phyloP scores from a whole-genome alignment of 148 eudicot genomes.

The Dianthus caryophyllus region DNA sequence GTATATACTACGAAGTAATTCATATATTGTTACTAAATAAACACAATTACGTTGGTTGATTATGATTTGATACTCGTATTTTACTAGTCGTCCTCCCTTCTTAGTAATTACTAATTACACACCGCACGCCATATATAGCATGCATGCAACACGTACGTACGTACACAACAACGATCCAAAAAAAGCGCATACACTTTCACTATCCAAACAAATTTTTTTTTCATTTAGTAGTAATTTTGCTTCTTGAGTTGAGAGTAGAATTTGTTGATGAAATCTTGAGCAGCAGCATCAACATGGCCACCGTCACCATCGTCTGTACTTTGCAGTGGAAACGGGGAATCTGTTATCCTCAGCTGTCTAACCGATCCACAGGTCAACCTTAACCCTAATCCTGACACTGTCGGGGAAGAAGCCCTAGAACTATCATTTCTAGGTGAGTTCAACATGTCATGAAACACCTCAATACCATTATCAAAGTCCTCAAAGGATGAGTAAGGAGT shows the following conservation, averaged over 20 bases:
- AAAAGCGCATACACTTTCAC: not conserved
- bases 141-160: slow-evolving; percentile 6
- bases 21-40: too few species aligned
- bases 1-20: too few species aligned
- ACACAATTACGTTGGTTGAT: too few species aligned
- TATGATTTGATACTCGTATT: too few species aligned
- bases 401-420: slow-evolving; percentile 28
- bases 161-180: not conserved
- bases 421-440: slow-evolving; percentile 13
- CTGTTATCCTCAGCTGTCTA: slow-evolving; percentile 65
- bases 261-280: slow-evolving; percentile 57
- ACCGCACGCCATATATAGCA: slow-evolving; percentile 2
- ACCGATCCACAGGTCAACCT: slow-evolving; percentile 46
- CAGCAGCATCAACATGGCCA: slow-evolving; percentile 50
- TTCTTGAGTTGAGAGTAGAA: slow-evolving; percentile 51
- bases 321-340: slow-evolving; percentile 56
- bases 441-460: slow-evolving; percentile 9
- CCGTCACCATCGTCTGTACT: slow-evolving; percentile 29
- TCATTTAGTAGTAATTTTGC: slow-evolving; percentile 24
- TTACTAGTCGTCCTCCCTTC: too few species aligned
- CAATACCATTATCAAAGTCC: slow-evolving; percentile 5
- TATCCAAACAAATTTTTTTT: too few species aligned
- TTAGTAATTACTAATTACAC: too few species aligned
- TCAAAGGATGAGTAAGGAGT: slow-evolving; percentile 4
- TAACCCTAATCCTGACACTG: slow-evolving; percentile 39